A percentile compares a stretch with the other conserved stretches of the same genome.
phyloP scores from a whole-genome alignment of 2,329 filamentous ascomycete species.

The Paraphoma chrysanthemicola region DNA sequence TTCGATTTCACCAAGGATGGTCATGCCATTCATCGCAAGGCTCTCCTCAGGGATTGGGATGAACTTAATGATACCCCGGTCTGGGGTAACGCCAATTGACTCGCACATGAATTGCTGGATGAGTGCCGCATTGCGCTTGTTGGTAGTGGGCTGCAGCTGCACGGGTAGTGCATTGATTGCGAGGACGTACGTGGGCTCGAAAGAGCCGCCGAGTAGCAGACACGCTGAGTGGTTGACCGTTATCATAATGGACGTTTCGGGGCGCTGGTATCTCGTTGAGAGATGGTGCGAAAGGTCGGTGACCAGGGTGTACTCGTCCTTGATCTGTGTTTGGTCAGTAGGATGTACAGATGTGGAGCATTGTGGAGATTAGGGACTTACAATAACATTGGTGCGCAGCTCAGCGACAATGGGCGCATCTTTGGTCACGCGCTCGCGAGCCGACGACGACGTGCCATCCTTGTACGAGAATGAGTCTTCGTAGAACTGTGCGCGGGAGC shows the following conservation, averaged over 20 bases:
- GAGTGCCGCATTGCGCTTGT: conserved; percentile 80
- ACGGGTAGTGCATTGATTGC: conserved; percentile 74
- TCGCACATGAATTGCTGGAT: conserved; percentile 79
- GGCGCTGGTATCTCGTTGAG: conserved; percentile 76
- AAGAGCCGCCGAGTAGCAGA: conserved; percentile 76
- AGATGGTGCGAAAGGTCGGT: conserved; percentile 76
- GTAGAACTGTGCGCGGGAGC: conserved; percentile 45
- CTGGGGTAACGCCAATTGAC: conserved; percentile 68
- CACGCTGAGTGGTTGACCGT: conserved; percentile 77
- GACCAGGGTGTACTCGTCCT: conserved; percentile 77
- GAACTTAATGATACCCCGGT: conserved; percentile 77
- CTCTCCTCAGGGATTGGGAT: conserved; percentile 73
- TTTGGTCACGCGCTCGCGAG: conserved; percentile 51
- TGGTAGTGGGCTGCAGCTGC: conserved; percentile 74
- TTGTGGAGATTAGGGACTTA: conserved; percentile 41
- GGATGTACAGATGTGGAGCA: conserved; percentile 4
- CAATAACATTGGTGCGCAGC: conserved; percentile 59
- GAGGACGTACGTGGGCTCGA: conserved; percentile 81
- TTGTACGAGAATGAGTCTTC: conserved; percentile 49
- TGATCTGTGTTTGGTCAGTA: conserved; percentile 61
- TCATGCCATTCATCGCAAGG: conserved; percentile 73
- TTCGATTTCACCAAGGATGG: conserved; percentile 72
- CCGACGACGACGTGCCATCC: conserved; percentile 39
- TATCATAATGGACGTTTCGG: conserved; percentile 76
- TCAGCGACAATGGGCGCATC: conserved; percentile 58